Evolutionary conservation across 805 yeast species (phyloP).

Genomic region (Lipomyces spencermartinsiae): DNA sequence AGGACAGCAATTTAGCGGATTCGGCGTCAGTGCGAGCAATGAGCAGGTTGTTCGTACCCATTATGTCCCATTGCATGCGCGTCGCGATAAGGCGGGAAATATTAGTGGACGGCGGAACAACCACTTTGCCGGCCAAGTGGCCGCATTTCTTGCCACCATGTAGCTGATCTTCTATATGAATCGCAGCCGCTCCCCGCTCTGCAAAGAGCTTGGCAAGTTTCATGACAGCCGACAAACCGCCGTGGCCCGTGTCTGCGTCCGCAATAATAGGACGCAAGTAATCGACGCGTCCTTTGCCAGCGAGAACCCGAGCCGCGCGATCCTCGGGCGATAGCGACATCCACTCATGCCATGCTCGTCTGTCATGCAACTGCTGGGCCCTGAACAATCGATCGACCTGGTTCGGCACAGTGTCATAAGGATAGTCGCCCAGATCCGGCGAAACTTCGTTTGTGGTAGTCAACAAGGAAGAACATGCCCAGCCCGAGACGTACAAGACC

Average conservation of each 20-base stretch:
- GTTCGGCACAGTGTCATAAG: constrained; percentile 72
- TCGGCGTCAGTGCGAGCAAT: constrained; percentile 70
- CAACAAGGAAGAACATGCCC: constrained; percentile 64
- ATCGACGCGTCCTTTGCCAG: constrained; percentile 49
- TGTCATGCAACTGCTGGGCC: constrained; percentile 65
- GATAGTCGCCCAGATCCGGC: constrained; percentile 73
- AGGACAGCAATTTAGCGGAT: constrained; percentile 58
- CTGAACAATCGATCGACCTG: constrained; percentile 65
- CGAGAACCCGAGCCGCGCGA: constrained; percentile 39
- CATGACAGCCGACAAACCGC: constrained; percentile 67
- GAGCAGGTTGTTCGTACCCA: constrained; percentile 63
- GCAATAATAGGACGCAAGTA: constrained; percentile 68
- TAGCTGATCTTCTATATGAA: constrained; percentile 67
- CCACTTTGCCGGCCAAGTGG: constrained; percentile 65
- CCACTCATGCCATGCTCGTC: constrained; percentile 55
- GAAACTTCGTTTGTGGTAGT: constrained; percentile 68
- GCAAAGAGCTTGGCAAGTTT: constrained; percentile 68
- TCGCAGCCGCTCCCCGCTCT: constrained; percentile 71
- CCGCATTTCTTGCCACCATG: constrained; percentile 74
- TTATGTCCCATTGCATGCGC: constrained; percentile 68
- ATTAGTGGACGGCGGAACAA: constrained; percentile 66
- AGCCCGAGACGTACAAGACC: constrained; percentile 63
- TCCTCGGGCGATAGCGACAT: constrained; percentile 41
- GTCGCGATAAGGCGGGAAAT: constrained; percentile 61
- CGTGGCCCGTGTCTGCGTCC: constrained; percentile 73